phyloP scores from a whole-genome alignment of 176 grass and related monocot species.

The Lolium rigidum region DNA sequence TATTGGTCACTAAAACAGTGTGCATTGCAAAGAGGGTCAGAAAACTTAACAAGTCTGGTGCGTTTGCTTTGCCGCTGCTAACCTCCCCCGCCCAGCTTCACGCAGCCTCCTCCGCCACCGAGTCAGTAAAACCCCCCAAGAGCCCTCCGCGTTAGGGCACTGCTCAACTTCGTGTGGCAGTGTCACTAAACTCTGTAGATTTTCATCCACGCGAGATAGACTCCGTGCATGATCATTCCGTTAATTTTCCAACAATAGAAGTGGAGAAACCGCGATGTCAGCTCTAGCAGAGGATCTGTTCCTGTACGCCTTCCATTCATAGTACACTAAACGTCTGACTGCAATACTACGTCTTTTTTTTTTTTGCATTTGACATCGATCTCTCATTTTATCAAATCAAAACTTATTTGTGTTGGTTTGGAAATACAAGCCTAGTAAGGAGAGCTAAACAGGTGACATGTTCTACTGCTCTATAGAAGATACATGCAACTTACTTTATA shows the following conservation, averaged over 20 bases:
- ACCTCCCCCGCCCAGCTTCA: too few relatives aligned
- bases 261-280: fast-evolving
- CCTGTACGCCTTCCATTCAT: not conserved
- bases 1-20: too few relatives aligned
- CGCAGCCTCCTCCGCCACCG: too few relatives aligned
- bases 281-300: not conserved
- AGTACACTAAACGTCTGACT: not conserved
- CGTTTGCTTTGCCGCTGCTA: too few relatives aligned
- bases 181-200: too few relatives aligned
- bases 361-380: not conserved
- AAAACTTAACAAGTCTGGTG: too few relatives aligned
- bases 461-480: not conserved
- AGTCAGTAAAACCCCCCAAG: too few relatives aligned
- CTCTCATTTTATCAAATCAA: not conserved
- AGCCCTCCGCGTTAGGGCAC: too few relatives aligned
- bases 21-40: too few relatives aligned
- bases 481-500: not conserved
- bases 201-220: too few relatives aligned
- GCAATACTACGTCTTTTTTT: too few relatives aligned
- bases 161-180: too few relatives aligned
- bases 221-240: not conserved
- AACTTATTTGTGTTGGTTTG: not conserved
- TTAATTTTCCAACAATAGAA: not conserved
- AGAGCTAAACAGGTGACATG: not conserved
- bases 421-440: not conserved